phyloP scores from a whole-genome alignment of 352 stramenopile genomes.

The Nothophytophthora sp. region DNA sequence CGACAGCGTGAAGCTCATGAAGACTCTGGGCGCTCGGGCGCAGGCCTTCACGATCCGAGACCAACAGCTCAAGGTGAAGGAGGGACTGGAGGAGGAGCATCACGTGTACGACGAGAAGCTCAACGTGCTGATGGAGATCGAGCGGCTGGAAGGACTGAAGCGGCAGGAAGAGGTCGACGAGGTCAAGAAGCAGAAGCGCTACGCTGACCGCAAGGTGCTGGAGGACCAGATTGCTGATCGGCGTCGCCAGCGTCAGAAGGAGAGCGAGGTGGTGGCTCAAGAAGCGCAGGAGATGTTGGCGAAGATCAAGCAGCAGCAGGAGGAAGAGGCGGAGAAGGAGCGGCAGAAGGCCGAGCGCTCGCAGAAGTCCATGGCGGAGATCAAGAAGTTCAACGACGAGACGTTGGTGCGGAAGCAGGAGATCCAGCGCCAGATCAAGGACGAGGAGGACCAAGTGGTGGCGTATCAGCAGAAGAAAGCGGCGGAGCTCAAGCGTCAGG shows the following conservation, averaged over 20 bases:
- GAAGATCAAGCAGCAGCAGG: conserved; percentile 76
- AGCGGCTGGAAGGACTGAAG: conserved; percentile 92
- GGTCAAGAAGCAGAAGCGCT: conserved; percentile 84
- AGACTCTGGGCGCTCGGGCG: conserved; percentile 89
- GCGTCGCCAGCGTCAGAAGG: conserved; percentile 44
- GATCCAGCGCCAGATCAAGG: conserved; percentile 78
- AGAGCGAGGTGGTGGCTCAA: conserved; percentile 45
- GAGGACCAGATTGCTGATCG: conserved; percentile 84
- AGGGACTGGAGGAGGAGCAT: conserved; percentile 68
- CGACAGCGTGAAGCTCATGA: conserved; percentile 95
- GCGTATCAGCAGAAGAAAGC: conserved; percentile 78
- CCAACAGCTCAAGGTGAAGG: conserved; percentile 83
- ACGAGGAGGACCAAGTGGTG: conserved; percentile 70
- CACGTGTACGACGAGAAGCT: conserved; percentile 93
- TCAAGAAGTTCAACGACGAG: conserved; percentile 71
- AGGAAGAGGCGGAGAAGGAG: conserved; percentile 80
- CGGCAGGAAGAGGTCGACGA: conserved; percentile 89
- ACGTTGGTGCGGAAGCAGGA: conserved; percentile 44
- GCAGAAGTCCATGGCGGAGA: conserved; percentile 67
- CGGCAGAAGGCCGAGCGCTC: conserved; percentile 53
- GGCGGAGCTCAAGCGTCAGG: conserved; percentile 56
- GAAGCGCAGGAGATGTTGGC: conserved; percentile 91
- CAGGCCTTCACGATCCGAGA: conserved; percentile 95
- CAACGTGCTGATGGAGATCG: conserved; percentile 95
- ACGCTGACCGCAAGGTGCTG: conserved; percentile 85